Evolutionary conservation across 108 stramenopile species (phyloP).

Genomic region (Asterionellopsis glacialis): DNA sequence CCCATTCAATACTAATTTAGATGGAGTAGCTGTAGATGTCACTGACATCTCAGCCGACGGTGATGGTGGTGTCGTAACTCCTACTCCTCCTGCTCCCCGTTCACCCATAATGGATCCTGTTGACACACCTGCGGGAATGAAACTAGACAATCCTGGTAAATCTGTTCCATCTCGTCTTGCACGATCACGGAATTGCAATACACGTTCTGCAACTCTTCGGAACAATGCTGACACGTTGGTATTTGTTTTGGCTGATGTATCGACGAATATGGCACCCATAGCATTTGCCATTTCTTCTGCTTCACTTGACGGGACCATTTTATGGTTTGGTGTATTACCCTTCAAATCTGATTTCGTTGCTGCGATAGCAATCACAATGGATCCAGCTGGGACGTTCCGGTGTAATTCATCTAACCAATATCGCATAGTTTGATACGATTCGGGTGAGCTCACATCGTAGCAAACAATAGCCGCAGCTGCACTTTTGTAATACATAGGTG

Average conservation of each 20-base stretch:
- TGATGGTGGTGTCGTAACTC: no score
- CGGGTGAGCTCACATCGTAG: constrained; percentile 55
- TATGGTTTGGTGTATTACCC: background rate
- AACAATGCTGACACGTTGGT: constrained; percentile 56
- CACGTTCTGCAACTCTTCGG: constrained; percentile 46
- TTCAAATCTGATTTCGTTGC: constrained; percentile 71
- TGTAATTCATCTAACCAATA: constrained; percentile 23
- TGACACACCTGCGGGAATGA: no score
- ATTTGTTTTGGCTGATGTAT: constrained; percentile 70
- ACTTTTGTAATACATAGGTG: constrained; percentile 65
- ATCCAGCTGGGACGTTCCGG: constrained; percentile 18
- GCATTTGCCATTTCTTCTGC: constrained; percentile 53
- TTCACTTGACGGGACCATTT: constrained; percentile 32
- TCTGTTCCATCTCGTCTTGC: no score
- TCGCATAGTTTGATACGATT: constrained; percentile 54
- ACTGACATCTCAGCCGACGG: no score
- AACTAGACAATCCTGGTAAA: no score
- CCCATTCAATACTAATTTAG: no score
- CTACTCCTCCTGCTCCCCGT: no score
- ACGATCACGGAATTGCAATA: constrained; percentile 27
- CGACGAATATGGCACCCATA: constrained; percentile 54
- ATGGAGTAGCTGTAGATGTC: no score
- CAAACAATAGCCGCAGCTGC: constrained; percentile 76
- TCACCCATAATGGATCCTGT: no score
- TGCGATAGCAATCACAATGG: constrained; percentile 63